A percentile compares a stretch with the other conserved stretches of the same genome.
phyloP scores from a whole-genome alignment of 1,284 basidiomycete genomes.

The Ceratobasidium sp. region DNA sequence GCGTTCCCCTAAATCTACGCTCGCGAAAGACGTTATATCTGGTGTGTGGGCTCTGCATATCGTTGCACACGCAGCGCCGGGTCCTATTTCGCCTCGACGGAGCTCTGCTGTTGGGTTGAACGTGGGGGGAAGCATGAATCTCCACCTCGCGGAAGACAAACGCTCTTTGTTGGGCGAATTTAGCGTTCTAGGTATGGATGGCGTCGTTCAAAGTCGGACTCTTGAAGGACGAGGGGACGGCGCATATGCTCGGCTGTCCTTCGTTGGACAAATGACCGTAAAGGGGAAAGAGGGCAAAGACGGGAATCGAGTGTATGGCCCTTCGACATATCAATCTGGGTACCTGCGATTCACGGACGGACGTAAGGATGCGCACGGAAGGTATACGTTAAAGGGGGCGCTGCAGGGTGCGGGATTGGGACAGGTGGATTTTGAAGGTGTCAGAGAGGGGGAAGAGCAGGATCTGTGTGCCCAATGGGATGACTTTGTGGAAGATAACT shows the following conservation, averaged over 20 bases:
- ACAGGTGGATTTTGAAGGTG: slow-evolving; percentile 41
- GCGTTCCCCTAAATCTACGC: slow-evolving; percentile 20
- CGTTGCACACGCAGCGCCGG: background rate
- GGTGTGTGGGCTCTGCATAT: slow-evolving; percentile 37
- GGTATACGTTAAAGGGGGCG: slow-evolving; percentile 28
- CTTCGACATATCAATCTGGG: slow-evolving; percentile 29
- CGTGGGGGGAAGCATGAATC: slow-evolving; percentile 27
- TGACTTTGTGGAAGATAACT: slow-evolving; percentile 29
- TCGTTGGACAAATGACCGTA: slow-evolving; percentile 33
- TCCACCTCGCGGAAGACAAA: slow-evolving; percentile 41
- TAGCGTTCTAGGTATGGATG: slow-evolving; percentile 40
- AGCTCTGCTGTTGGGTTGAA: background rate
- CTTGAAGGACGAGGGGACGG: slow-evolving; percentile 41
- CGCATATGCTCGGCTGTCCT: slow-evolving; percentile 35
- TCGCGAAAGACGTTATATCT: slow-evolving; percentile 34
- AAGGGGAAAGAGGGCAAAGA: background rate
- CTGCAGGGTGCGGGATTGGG: slow-evolving; percentile 27
- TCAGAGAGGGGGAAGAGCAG: slow-evolving; percentile 35
- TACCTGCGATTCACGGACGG: slow-evolving; percentile 39
- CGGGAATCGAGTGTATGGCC: slow-evolving; percentile 17
- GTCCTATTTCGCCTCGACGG: background rate
- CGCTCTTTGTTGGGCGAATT: slow-evolving; percentile 32
- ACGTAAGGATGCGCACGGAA: slow-evolving; percentile 15
- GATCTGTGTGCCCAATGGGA: slow-evolving; percentile 30
- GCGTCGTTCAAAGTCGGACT: slow-evolving; percentile 27